phyloP scores from a whole-genome alignment of 805 yeast genomes.

The Cyberlindnera euphorbiae region DNA sequence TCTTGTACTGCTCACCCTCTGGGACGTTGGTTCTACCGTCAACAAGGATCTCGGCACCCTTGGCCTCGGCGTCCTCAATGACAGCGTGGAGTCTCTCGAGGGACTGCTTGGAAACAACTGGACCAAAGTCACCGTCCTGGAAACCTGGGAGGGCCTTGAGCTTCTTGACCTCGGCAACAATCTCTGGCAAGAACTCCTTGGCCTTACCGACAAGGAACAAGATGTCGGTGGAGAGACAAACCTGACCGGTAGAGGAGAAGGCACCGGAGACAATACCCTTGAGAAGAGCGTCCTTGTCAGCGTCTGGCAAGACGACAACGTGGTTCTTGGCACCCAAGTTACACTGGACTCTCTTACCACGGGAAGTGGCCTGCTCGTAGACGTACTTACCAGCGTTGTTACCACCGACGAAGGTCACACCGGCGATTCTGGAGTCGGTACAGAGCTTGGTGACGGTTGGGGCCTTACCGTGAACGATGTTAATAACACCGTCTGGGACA shows the following conservation, averaged over 20 bases:
- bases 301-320: constrained; percentile 68
- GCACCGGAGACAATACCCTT: constrained; percentile 71
- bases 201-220: constrained; percentile 66
- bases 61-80: constrained; percentile 51
- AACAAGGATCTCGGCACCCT: constrained; percentile 58
- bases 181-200: constrained; percentile 57
- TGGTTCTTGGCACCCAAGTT: constrained; percentile 80
- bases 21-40: constrained; percentile 50
- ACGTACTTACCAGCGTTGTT: constrained; percentile 76
- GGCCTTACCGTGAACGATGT: constrained; percentile 69
- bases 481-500: constrained; percentile 67
- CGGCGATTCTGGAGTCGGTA: constrained; percentile 71
- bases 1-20: constrained; percentile 36
- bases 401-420: constrained; percentile 76
- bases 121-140: constrained; percentile 63
- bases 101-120: constrained; percentile 61
- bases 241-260: constrained; percentile 82
- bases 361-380: constrained; percentile 56
- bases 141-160: constrained; percentile 66
- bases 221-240: constrained; percentile 76
- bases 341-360: constrained; percentile 74
- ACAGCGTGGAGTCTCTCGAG: constrained; percentile 50
- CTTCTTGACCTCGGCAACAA: constrained; percentile 50
- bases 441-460: constrained; percentile 65
- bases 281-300: constrained; percentile 57